A percentile compares a stretch with the other conserved stretches of the same genome.
These are phyloP conservation scores for Salix caprea DNA, from an alignment of 345 rosid genomes.

Conservation along the genomic window DNA sequence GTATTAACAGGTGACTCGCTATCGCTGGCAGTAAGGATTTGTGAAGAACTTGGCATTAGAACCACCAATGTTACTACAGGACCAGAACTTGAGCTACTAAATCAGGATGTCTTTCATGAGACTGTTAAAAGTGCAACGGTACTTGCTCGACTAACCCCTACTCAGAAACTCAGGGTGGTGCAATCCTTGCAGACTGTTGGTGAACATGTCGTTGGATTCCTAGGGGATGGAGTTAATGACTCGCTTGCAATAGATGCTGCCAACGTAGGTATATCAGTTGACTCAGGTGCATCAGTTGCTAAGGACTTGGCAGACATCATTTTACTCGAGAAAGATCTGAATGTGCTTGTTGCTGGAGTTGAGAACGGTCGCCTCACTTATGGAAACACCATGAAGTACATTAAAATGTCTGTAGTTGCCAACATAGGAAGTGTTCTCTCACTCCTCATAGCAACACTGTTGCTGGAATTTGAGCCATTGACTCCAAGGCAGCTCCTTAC, in stretches of 20 bases:
- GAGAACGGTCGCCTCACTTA: conserved; percentile 58
- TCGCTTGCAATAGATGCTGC: conserved; percentile 68
- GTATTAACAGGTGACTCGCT: conserved; percentile 63
- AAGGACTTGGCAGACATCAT: conserved; percentile 66
- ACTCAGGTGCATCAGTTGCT: conserved; percentile 62
- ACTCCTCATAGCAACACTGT: conserved; percentile 50
- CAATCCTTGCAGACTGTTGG: conserved; percentile 57
- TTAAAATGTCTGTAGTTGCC: conserved; percentile 66
- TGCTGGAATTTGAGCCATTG: conserved; percentile 52
- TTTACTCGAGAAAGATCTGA: conserved; percentile 67
- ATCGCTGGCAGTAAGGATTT: conserved; percentile 54
- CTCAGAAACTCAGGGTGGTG: conserved; percentile 60
- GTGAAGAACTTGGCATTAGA: conserved; percentile 70
- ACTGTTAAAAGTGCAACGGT: conserved; percentile 57
- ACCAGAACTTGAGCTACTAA: conserved; percentile 60
- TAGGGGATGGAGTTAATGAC: conserved; percentile 67
- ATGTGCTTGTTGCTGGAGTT: conserved; percentile 64
- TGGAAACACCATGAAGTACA: conserved; percentile 72
- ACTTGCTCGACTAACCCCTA: conserved; percentile 59
- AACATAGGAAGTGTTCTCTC: conserved; percentile 52
- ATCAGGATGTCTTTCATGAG: conserved; percentile 54
- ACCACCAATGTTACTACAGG: conserved; percentile 61
- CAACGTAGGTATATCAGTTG: conserved; percentile 61
- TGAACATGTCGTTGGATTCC: conserved; percentile 52
- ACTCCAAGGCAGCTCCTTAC: conserved; percentile 58